Conservation (phyloP, 2,329 filamentous ascomycete genomes). For the Alternaria sp. region DNA sequence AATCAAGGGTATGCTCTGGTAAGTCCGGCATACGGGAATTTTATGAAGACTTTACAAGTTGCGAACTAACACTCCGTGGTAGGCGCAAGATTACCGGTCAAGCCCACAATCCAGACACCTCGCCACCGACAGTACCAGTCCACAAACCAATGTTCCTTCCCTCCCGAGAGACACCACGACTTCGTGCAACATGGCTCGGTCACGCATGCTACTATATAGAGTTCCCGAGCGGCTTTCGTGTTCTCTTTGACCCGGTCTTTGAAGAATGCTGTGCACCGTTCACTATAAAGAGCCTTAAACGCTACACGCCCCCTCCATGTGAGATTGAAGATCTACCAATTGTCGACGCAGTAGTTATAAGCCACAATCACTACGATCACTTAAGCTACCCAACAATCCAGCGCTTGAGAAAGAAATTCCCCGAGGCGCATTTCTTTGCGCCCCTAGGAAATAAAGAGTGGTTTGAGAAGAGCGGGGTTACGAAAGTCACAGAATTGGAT, state of each 20-base stretch:
- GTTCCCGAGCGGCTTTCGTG: conserved; percentile 82
- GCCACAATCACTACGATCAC: conserved; percentile 93
- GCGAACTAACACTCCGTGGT: not conserved
- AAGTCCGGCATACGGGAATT: conserved; percentile 12
- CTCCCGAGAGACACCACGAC: conserved; percentile 61
- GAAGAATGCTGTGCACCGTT: conserved; percentile 85
- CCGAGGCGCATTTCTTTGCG: conserved; percentile 85
- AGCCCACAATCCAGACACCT: conserved; percentile 65
- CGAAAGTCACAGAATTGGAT: conserved; percentile 84
- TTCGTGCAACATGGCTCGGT: conserved; percentile 92
- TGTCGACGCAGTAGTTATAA: conserved; percentile 78
- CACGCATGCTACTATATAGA: conserved; percentile 95
- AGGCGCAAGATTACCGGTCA: conserved; percentile 59
- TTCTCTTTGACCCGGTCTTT: conserved; percentile 93
- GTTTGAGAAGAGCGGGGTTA: conserved; percentile 75
- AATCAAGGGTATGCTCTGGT: conserved; percentile 48
- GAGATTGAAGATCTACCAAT: conserved; percentile 76
- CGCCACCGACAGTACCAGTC: conserved; percentile 70
- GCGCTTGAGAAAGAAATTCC: conserved; percentile 73
- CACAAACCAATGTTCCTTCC: conserved; percentile 71
- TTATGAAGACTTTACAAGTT: not conserved
- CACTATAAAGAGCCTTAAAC: conserved; percentile 71
- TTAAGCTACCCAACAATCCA: conserved; percentile 77
- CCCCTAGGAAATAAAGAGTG: conserved; percentile 82
- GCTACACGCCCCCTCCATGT: conserved; percentile 80